Base-by-base conservation (phyloP, 345 rosid genomes). In the Draba incana region DNA sequence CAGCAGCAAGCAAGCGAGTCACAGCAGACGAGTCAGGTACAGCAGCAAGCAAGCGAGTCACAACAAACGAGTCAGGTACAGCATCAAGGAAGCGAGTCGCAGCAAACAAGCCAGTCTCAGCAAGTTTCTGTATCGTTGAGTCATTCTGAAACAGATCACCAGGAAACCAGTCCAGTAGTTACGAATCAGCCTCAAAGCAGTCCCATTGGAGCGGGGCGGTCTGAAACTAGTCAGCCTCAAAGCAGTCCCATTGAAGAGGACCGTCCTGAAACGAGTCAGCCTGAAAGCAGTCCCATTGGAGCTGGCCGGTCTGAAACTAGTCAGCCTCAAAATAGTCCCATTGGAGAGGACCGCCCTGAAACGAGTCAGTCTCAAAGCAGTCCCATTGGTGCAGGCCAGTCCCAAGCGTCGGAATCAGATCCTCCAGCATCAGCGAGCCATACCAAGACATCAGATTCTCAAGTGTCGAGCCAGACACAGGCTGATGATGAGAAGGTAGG, bases 401-500 rank as follows among this genome's bases (percentile, higher is more conserved):
- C 65, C 8, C 73, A 74, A 28, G 68, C 33, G 3, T 67, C 59
- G 27, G 78, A 74, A 16, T 52, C 58, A 25, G 57, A 51, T 54
- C 52, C 60, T 46, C 46, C 47, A 28, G 79, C 41, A 52, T 70
- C 69, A 76, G 38, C 37, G 7, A 69, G 70, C 53, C 75, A 41
- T 47, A 62, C 70, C 14, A 60, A 47, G 24, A 63, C 62, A 54
- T 61, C 78, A 54, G 74, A 61, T 53, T 62, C 78, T 28, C 73
- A 46, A 74, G 56, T 80, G 57, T 76, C 92, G 27, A 78, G 78
- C 66, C 92, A 85, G 65, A 77, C 69, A 33, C 84, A 74, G 57
- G 43, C 80, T 15, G 81, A 78, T 74, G 85, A 80, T 74, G 82
- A 78, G 62, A 68, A 82, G 72, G 81, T 81, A 0, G 86, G 65